Evolutionary conservation across 2,329 filamentous ascomycete species (phyloP).

Genomic region (Fusarium sp.): DNA sequence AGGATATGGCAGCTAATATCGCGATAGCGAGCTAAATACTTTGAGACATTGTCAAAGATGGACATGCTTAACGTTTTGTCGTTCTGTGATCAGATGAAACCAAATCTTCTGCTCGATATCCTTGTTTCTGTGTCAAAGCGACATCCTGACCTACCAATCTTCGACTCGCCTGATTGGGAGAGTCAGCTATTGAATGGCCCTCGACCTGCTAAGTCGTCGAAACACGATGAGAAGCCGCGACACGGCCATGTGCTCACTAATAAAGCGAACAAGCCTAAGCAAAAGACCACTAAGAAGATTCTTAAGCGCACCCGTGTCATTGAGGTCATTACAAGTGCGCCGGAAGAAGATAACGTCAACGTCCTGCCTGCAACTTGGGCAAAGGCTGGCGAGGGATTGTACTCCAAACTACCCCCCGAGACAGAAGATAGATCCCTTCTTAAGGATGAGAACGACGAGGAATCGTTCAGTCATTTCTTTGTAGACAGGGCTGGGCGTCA

Average conservation of each 20-base stretch:
- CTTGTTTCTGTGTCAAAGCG: slow-evolving; percentile 56
- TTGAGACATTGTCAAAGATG: slow-evolving; percentile 50
- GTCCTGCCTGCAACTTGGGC: slow-evolving; percentile 55
- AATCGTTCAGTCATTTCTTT: slow-evolving; percentile 58
- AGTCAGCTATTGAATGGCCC: slow-evolving; percentile 28
- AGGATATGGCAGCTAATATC: not conserved
- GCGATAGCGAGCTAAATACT: slow-evolving; percentile 54
- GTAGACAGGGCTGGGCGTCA: slow-evolving; percentile 54
- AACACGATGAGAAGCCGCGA: slow-evolving; percentile 41
- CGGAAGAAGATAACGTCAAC: slow-evolving; percentile 48
- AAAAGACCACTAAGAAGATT: slow-evolving; percentile 50
- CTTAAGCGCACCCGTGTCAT: slow-evolving; percentile 46
- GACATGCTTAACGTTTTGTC: slow-evolving; percentile 56
- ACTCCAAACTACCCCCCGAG: slow-evolving; percentile 53
- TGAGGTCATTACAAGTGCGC: slow-evolving; percentile 44
- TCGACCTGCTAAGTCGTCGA: slow-evolving; percentile 24
- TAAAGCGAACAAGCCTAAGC: slow-evolving; percentile 46
- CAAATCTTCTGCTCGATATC: slow-evolving; percentile 55
- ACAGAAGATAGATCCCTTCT: slow-evolving; percentile 52
- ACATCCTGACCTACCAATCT: slow-evolving; percentile 57
- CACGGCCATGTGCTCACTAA: slow-evolving; percentile 47
- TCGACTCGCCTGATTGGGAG: slow-evolving; percentile 56
- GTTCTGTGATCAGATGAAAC: slow-evolving; percentile 55
- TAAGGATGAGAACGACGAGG: slow-evolving; percentile 55
- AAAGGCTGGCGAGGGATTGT: slow-evolving; percentile 54